phyloP scores from a whole-genome alignment of 2,329 filamentous ascomycete genomes.

The Magnaporthiopsis rhizophila region DNA sequence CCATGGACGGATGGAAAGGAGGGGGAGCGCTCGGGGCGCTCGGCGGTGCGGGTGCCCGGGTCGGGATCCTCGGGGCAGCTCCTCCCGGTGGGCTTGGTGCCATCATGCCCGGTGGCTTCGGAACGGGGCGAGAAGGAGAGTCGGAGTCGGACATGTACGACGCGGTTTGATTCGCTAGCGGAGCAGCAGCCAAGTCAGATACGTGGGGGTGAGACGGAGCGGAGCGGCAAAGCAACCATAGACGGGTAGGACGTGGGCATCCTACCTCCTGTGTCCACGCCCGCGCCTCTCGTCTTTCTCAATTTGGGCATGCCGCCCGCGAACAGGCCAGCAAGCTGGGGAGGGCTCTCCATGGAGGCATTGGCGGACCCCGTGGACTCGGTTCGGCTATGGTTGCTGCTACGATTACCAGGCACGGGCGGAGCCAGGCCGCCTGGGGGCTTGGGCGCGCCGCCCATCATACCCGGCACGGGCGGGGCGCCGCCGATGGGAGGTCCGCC shows the following conservation, averaged over 20 bases:
- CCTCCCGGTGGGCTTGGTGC: conserved; percentile 53
- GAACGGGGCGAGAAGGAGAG: conserved; percentile 41
- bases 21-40: conserved; percentile 25
- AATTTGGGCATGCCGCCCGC: conserved; percentile 93
- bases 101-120: conserved; percentile 42
- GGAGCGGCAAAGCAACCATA: neutral
- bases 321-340: conserved; percentile 82
- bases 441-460: conserved; percentile 54
- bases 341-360: conserved; percentile 49
- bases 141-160: conserved; percentile 81
- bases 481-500: conserved; percentile 13
- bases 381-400: conserved; percentile 55
- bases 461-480: conserved; percentile 53
- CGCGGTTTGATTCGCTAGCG: conserved; percentile 54
- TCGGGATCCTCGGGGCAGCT: conserved; percentile 51
- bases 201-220: neutral
- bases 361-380: conserved; percentile 32
- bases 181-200: no score
- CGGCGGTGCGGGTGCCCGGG: conserved; percentile 41
- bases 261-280: conserved; percentile 64
- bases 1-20: conserved; percentile 44
- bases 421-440: conserved; percentile 62
- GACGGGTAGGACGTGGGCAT: neutral
- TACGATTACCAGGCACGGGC: conserved; percentile 61
- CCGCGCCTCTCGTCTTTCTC: conserved; percentile 69